These are phyloP conservation scores for Chaetomiaceae sp. DNA, from an alignment of 2,329 filamentous ascomycete species.

Conservation along the genomic window DNA sequence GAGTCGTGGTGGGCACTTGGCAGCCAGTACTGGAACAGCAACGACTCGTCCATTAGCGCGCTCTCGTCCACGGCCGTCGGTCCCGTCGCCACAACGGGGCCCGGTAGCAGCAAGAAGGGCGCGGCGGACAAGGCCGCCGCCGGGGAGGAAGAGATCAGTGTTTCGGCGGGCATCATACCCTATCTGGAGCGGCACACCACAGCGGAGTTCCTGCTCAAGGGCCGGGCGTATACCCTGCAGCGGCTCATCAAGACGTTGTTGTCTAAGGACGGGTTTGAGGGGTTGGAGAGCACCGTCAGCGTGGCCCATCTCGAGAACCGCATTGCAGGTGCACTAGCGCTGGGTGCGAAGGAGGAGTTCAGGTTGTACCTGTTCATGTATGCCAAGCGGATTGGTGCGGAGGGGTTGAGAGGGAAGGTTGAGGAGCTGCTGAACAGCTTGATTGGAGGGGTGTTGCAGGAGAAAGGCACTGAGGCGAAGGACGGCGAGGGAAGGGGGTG, in stretches of 20 bases:
- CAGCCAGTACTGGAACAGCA: constrained; percentile 98
- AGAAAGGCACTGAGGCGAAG: constrained; percentile 37
- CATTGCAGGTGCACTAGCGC: constrained; percentile 77
- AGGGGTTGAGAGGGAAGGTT: constrained; percentile 80
- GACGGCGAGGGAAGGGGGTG: constrained; percentile 46
- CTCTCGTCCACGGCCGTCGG: constrained; percentile 66
- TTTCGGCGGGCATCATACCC: constrained; percentile 89
- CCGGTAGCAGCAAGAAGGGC: constrained; percentile 34
- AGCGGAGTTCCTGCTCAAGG: constrained; percentile 83
- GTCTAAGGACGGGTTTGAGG: constrained; percentile 84
- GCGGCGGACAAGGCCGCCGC: background rate
- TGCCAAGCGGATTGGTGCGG: constrained; percentile 86
- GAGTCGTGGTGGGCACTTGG: constrained; percentile 98
- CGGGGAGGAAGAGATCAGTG: constrained; percentile 42
- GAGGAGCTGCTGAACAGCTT: constrained; percentile 84
- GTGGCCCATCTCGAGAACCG: constrained; percentile 95
- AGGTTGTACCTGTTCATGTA: constrained; percentile 96
- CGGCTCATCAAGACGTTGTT: constrained; percentile 84
- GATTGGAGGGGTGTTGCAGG: constrained; percentile 63
- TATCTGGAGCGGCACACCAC: constrained; percentile 92
- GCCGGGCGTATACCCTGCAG: constrained; percentile 84
- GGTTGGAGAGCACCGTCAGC: constrained; percentile 83
- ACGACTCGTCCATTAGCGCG: constrained; percentile 80
- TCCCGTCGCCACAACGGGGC: constrained; percentile 43
- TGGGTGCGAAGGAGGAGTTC: constrained; percentile 88